A percentile compares a stretch with the other conserved stretches of the same genome.
These are phyloP conservation scores for Sclerotinia borealis DNA, from an alignment of 2,329 filamentous ascomycete species.

Conservation along the genomic window DNA sequence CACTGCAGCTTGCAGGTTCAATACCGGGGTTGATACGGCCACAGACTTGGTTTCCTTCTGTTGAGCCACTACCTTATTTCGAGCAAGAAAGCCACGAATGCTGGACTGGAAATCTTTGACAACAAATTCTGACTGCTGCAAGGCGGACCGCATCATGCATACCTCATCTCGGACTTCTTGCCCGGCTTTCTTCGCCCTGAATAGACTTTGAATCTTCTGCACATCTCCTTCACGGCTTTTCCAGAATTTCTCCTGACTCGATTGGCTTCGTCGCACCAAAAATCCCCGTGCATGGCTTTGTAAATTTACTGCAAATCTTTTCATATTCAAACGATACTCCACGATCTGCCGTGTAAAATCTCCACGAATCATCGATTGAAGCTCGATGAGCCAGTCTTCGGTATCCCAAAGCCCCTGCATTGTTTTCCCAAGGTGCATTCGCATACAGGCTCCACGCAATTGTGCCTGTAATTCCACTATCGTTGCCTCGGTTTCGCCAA, in stretches of 20 bases:
- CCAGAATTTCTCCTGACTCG: slow-evolving; percentile 60
- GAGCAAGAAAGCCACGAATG: slow-evolving; percentile 61
- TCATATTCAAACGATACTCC: slow-evolving; percentile 78
- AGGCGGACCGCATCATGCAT: slow-evolving; percentile 49
- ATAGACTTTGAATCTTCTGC: slow-evolving; percentile 73
- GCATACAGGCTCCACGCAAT: slow-evolving; percentile 70
- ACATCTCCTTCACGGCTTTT: slow-evolving; percentile 66
- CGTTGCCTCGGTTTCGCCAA: slow-evolving; percentile 66
- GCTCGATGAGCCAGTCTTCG: slow-evolving; percentile 69
- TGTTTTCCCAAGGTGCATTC: slow-evolving; percentile 68
- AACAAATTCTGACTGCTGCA: slow-evolving; percentile 56
- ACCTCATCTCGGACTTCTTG: slow-evolving; percentile 44
- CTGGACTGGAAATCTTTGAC: slow-evolving; percentile 60
- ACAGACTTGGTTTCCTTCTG: slow-evolving; percentile 48
- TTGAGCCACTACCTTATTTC: slow-evolving; percentile 51
- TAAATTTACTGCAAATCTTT: slow-evolving; percentile 68
- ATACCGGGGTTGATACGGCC: slow-evolving; percentile 41
- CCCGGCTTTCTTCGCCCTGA: slow-evolving; percentile 58
- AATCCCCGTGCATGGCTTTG: slow-evolving; percentile 77
- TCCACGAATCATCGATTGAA: slow-evolving; percentile 82
- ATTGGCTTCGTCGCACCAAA: slow-evolving; percentile 59
- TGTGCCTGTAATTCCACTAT: slow-evolving; percentile 83
- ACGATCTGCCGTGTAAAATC: slow-evolving; percentile 81
- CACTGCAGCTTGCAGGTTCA: slow-evolving; percentile 38
- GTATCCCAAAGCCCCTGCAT: slow-evolving; percentile 91